Evolutionary conservation across 148 eudicot genomes (phyloP), one percentile per base, ranked within the genome.

Genomic region (Vaccinium vitisidaea): DNA sequence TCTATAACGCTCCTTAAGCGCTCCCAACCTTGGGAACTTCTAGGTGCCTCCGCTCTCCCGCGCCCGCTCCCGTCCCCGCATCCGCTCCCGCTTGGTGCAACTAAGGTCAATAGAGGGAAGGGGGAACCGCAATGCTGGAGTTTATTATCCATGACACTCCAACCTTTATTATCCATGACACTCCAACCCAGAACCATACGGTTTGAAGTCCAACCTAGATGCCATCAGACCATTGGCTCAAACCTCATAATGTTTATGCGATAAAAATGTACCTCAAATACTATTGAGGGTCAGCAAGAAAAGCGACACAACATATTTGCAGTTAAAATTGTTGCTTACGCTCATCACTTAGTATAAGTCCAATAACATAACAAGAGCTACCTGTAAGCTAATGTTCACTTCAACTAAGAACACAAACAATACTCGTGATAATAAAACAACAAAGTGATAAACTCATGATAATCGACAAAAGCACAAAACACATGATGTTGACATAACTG

Each of bases 401-500:
- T 36, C 46, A 3, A 61, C 7, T 30, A 79, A 79, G 55, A 16
- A 79, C 9, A 56, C 6, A 56, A 79, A 36, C 82, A 79, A 23
- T 53, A 23, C 43, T 30, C 23, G 32, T 19, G 13, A 55, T 18
- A 25, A 53, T 11, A 79, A 25, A 30, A 54, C 65, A 30, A 50
- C 2, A 36, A 36, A 36, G 39, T 36, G 39, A 36, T 14, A 50
- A 23, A 9, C 56, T 25, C 19, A 78, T 56, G 50, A 56, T 32
- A 10, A 56, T 58, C 6, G 13, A 15, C n/a, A 54, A 56, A 36
- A 80, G 48, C 19, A 15, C 12, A 53, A 56, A 58, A 58, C 70
- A 18, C 58, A 49, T 11, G n/a, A 49, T 67, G 50, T 82, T 13
- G n/a, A 43, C 59, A 11, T 18, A 90, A 94, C 99, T 75, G 89